Evolutionary conservation across 176 grass and related monocot species (phyloP), one percentile per base, ranked within the genome.

Genomic region (Triticum urartu): DNA sequence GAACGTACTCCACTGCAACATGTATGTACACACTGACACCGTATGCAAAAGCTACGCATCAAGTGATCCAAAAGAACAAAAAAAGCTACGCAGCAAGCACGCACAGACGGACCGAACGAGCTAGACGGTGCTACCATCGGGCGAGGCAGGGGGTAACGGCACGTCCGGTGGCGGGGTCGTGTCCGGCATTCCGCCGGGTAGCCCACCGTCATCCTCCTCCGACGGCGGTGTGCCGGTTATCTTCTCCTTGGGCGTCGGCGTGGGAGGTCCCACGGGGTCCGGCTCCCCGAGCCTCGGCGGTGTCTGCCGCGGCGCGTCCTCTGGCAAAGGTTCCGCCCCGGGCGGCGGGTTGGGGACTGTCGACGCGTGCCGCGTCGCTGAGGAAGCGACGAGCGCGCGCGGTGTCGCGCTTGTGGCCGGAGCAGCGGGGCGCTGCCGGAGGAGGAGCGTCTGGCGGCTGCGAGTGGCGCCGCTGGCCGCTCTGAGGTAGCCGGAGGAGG

Each of bases 201-300:
- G 12, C 13, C 72, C 42, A 28, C 25, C 24, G 14, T 75, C 54
- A 3, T 59, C 72, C 12, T 50, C 43, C 24, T 75, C 43, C 25
- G 24, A 30, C 0, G 72, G 72, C 14, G 72, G 13, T 0, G 43
- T 50, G 43, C 72, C 72, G 24, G 72, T 75, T 48, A 75, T 75
- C 42, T 30, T 52, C 42, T 75, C 72, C 43, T 75, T 75, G 42
- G 72, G 72, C 43, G 43, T 30, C 72, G 72, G 43, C 72, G 72
- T 75, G 7, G 72, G 72, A 9, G 43, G 72, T 10, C 72, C 72
- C 42, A 30, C 43, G 13, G 72, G 72, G 42, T 75, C 72, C 42
- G 14, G 13, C 72, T 75, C 72, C 72, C 72, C 72, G 24, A 75
- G 72, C 72, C 72, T 75, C 14, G 43, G 43, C 43, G 72, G 72